phyloP scores from a whole-genome alignment of 2,329 filamentous ascomycete species.

The Cladophialophora chaetospira region DNA sequence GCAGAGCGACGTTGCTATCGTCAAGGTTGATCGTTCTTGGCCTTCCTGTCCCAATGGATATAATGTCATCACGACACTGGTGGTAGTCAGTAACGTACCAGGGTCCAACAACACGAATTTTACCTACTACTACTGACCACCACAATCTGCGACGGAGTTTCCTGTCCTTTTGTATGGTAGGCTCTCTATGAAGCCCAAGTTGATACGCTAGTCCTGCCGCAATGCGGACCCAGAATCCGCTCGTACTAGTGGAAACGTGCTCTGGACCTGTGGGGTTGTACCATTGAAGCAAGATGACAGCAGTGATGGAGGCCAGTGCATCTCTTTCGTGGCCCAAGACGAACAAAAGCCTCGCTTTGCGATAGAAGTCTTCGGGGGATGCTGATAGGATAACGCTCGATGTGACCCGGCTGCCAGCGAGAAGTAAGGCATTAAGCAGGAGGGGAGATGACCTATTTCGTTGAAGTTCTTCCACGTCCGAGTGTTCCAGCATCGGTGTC shows the following conservation, averaged over 20 bases:
- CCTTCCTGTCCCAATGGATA: constrained; percentile 19
- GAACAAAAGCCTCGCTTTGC: constrained; percentile 14
- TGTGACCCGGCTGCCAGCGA: constrained; percentile 15
- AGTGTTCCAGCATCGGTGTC: constrained; percentile 10
- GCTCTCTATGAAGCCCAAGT: constrained; percentile 22
- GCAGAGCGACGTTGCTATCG: constrained; percentile 15
- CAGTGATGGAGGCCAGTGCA: constrained; percentile 37
- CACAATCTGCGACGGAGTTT: constrained; percentile 25
- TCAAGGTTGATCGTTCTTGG: constrained; percentile 20
- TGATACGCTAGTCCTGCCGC: constrained; percentile 23
- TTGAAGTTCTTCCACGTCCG: constrained; percentile 2
- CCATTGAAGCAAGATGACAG: constrained; percentile 34
- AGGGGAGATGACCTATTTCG: constrained; percentile 4
- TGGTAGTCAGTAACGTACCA: not conserved
- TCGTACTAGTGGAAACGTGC: constrained; percentile 23
- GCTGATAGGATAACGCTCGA: not conserved
- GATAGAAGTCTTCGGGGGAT: constrained; percentile 13
- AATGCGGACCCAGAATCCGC: constrained; percentile 24
- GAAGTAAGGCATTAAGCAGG: constrained; percentile 15
- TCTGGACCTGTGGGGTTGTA: constrained; percentile 24
- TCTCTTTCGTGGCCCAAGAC: constrained; percentile 37
- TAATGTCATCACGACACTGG: constrained; percentile 32
- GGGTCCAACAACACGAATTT: not conserved
- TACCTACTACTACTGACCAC: constrained; percentile 25
- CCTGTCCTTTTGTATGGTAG: not conserved